Evolutionary conservation across 2,329 filamentous ascomycete genomes (phyloP).

Genomic region (Madurella mycetomatis): DNA sequence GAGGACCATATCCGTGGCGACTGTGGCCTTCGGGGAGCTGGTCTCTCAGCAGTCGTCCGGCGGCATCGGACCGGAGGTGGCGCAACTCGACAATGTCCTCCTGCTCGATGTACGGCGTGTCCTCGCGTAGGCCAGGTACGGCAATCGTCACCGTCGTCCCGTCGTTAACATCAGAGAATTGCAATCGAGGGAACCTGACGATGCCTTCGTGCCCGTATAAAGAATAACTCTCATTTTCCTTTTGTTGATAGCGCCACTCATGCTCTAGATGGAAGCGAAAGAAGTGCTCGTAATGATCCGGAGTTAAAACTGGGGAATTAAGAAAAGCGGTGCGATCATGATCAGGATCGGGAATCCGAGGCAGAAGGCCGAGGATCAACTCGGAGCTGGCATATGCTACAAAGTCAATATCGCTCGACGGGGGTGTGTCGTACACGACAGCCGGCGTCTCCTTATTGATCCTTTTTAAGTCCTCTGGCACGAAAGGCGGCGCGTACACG

Average conservation of each 20-base stretch:
- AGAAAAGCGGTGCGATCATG: neutral
- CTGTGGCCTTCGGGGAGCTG: neutral
- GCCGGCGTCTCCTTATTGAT: conserved; percentile 13
- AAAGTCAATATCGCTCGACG: conserved; percentile 7
- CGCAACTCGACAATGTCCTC: conserved; percentile 24
- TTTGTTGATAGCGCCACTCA: conserved; percentile 15
- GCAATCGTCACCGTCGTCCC: conserved; percentile 5
- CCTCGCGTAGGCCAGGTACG: conserved; percentile 25
- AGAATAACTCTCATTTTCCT: conserved; percentile 17
- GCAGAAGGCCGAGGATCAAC: conserved; percentile 3
- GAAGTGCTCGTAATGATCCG: conserved; percentile 16
- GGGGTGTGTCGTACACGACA: neutral
- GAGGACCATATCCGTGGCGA: no score
- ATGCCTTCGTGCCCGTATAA: conserved; percentile 19
- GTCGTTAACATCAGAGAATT: neutral
- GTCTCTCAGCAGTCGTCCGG: neutral
- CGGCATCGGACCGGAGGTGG: conserved; percentile 14
- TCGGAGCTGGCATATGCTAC: conserved; percentile 2
- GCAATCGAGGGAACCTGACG: neutral
- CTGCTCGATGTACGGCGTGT: conserved; percentile 22
- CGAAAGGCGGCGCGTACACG: conserved; percentile 21
- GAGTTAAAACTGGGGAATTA: neutral
- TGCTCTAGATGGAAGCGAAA: conserved; percentile 17
- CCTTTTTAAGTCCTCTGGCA: conserved; percentile 14
- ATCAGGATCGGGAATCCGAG: conserved; percentile 1